phyloP scores from a whole-genome alignment of 2,329 filamentous ascomycete species.

The Colletotrichum sp. region DNA sequence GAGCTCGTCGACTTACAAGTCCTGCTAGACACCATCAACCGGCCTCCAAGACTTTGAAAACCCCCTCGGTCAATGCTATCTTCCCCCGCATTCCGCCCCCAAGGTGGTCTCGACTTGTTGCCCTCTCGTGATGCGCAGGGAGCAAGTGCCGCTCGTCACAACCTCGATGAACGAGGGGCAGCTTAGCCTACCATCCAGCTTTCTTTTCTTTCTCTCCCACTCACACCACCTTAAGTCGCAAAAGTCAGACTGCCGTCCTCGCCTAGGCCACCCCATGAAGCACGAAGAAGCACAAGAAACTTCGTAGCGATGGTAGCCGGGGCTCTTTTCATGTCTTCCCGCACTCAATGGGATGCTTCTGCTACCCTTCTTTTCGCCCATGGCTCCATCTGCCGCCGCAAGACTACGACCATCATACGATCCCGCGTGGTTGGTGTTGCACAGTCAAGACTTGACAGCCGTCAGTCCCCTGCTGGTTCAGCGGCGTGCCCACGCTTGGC shows the following conservation, averaged over 20 bases:
- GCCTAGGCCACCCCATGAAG: neutral
- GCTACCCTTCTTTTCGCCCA: neutral
- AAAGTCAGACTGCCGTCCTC: neutral
- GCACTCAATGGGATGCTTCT: neutral
- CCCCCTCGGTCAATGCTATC: neutral
- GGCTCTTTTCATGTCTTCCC: neutral
- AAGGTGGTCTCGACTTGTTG: neutral
- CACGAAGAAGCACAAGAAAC: neutral
- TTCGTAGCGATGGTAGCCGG: neutral
- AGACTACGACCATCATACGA: constrained; percentile 1
- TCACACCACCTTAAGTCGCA: neutral
- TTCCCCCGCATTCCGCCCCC: constrained; percentile 10
- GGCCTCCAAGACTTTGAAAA: neutral
- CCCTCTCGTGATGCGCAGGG: neutral
- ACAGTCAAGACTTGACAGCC: neutral
- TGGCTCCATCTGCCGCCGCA: neutral
- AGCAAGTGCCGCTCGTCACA: neutral
- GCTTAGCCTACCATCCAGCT: neutral
- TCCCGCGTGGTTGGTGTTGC: neutral
- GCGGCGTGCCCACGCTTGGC: neutral
- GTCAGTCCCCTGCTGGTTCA: neutral
- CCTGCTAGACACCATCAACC: neutral
- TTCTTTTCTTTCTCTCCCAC: neutral
- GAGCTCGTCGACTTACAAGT: neutral
- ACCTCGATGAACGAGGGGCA: neutral